Evolutionary conservation across 202 grass and related monocot genomes (phyloP).

Genomic region (Schoenoplectus triqueter): DNA sequence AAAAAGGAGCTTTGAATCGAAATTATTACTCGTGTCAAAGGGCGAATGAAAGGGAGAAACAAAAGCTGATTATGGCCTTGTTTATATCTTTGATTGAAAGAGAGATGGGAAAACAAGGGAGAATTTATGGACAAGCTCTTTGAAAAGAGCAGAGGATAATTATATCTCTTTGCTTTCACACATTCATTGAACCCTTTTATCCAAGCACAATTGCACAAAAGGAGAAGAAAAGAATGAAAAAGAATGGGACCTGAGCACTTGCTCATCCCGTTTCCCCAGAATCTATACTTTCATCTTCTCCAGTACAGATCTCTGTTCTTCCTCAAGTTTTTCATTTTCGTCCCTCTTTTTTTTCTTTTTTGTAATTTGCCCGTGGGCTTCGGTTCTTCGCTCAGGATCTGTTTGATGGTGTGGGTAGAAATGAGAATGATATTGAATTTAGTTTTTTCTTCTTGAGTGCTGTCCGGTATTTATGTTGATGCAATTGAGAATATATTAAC

Average conservation of each 20-base stretch:
- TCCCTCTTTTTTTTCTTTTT: background rate
- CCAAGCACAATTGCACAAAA: background rate
- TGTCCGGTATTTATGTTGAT: too few relatives aligned
- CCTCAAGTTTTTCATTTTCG: background rate
- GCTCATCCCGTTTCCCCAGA: constrained; percentile 8
- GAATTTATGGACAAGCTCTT: constrained; percentile 31
- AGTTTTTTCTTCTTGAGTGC: too few relatives aligned
- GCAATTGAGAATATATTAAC: too few relatives aligned
- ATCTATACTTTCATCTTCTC: background rate
- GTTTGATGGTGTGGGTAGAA: background rate
- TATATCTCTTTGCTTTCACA: constrained; percentile 22
- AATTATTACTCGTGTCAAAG: constrained; percentile 4
- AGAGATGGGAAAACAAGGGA: background rate
- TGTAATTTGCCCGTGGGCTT: background rate
- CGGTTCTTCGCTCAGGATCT: background rate
- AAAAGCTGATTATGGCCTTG: constrained; percentile 23
- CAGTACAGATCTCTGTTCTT: background rate
- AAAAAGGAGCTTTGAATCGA: background rate
- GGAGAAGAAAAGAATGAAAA: background rate
- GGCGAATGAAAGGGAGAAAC: background rate
- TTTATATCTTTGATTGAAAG: constrained; percentile 27
- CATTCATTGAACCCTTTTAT: constrained; percentile 17
- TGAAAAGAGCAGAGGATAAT: constrained; percentile 34
- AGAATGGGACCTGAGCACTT: constrained; percentile 8
- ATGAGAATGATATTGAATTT: background rate